phyloP scores from a whole-genome alignment of 371 early-diverging fungal species.

The Actinomucor elegans region DNA sequence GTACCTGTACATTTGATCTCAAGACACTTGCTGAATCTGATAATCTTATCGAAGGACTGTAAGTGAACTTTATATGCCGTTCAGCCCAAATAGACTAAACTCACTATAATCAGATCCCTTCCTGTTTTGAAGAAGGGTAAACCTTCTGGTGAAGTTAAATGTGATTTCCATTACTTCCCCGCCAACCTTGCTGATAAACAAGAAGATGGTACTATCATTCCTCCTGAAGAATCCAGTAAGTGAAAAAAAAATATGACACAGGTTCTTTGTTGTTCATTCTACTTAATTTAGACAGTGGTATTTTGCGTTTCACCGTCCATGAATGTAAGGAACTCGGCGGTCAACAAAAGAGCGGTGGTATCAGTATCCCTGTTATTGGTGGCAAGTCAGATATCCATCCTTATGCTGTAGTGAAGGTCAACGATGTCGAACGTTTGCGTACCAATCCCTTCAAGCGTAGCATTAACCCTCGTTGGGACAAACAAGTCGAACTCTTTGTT shows the following conservation, averaged over 20 bases:
- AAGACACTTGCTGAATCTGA: constrained; percentile 53
- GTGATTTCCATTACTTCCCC: constrained; percentile 46
- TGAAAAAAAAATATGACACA: no score
- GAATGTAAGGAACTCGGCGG: constrained; percentile 52
- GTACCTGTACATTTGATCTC: constrained; percentile 58
- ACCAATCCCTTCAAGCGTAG: constrained; percentile 53
- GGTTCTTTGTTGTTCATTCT: no score
- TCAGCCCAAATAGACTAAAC: not conserved
- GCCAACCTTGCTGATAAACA: constrained; percentile 35
- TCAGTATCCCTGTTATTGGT: constrained; percentile 41
- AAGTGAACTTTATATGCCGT: constrained; percentile 2
- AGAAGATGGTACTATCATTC: constrained; percentile 49
- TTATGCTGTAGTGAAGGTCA: constrained; percentile 46
- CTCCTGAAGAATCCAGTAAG: constrained; percentile 48
- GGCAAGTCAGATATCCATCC: constrained; percentile 41
- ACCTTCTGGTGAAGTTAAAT: constrained; percentile 45
- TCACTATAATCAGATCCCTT: constrained; percentile 17
- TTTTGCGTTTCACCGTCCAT: constrained; percentile 53
- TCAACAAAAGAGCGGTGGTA: constrained; percentile 30
- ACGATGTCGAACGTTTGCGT: constrained; percentile 34
- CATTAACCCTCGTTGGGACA: constrained; percentile 58
- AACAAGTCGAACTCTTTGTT: constrained; percentile 43
- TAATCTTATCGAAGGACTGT: constrained; percentile 35
- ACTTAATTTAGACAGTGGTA: constrained; percentile 45
- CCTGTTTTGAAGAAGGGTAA: constrained; percentile 44